These are phyloP conservation scores for Abrus pulchellus DNA, from an alignment of 306 rosid genomes.

Conservation along the genomic window DNA sequence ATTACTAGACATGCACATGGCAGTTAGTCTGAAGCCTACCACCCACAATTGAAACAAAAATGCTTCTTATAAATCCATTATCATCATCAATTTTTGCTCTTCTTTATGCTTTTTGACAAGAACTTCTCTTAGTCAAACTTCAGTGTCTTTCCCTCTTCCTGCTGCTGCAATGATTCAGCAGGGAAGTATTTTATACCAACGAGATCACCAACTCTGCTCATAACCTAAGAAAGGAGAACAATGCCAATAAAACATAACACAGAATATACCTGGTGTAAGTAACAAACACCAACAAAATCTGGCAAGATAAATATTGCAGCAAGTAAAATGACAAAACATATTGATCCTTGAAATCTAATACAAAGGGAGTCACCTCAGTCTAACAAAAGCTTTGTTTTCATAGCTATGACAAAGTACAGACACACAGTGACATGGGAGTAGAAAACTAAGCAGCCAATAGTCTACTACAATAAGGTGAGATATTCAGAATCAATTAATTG, in stretches of 20 bases:
- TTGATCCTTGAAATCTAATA: not conserved
- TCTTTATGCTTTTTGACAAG: not conserved
- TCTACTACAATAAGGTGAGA: not conserved
- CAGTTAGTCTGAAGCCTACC: slow-evolving; percentile 17
- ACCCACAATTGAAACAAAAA: slow-evolving; percentile 26
- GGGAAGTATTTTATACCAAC: slow-evolving; percentile 87
- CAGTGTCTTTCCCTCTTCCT: slow-evolving; percentile 34
- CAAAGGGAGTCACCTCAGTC: not conserved
- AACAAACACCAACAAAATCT: not conserved
- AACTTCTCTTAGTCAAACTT: slow-evolving; percentile 40
- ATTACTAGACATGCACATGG: not conserved
- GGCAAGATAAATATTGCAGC: not conserved
- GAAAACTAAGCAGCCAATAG: not conserved
- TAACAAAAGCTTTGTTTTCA: not conserved
- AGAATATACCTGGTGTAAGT: not conserved
- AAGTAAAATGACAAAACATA: not conserved
- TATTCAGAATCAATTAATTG: slow-evolving; percentile 1
- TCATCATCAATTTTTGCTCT: slow-evolving; percentile 18
- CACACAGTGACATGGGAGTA: not conserved
- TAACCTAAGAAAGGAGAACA: slow-evolving; percentile 56
- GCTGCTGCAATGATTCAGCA: slow-evolving; percentile 67
- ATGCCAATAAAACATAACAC: slow-evolving; percentile 2
- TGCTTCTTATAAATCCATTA: slow-evolving; percentile 5
- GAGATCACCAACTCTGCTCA: slow-evolving; percentile 74
- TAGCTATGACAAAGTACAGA: not conserved